phyloP scores from a whole-genome alignment of 768 basidiomycete species.

The Amyloporia xantha region DNA sequence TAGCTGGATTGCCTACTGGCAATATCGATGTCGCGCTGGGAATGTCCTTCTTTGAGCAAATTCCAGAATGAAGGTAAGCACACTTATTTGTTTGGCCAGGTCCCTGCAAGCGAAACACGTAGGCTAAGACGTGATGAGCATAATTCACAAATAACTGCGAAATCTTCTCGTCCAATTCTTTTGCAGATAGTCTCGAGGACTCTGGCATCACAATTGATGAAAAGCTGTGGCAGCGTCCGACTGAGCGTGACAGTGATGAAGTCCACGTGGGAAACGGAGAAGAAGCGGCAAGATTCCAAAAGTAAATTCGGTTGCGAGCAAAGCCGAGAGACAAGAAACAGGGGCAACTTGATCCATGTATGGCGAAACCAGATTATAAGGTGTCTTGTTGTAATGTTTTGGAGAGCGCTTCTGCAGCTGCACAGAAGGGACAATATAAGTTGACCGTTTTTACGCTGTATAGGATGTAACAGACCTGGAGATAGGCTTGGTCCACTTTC shows the following conservation, averaged over 20 bases:
- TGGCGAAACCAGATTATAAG: constrained; percentile 63
- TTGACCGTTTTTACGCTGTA: too few relatives aligned
- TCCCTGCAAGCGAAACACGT: constrained; percentile 55
- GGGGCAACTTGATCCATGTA: constrained; percentile 62
- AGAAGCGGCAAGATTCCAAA: constrained; percentile 60
- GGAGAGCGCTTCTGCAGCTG: constrained; percentile 56
- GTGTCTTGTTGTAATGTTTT: constrained; percentile 50
- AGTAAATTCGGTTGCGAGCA: constrained; percentile 53
- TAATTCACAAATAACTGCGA: constrained; percentile 51
- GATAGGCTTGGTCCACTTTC: constrained; percentile 56
- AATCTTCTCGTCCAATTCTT: constrained; percentile 38
- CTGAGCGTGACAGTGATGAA: constrained; percentile 61
- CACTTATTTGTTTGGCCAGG: constrained; percentile 50
- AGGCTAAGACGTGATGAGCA: constrained; percentile 54
- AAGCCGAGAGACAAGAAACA: constrained; percentile 55
- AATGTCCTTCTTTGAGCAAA: constrained; percentile 46
- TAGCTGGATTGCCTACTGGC: constrained; percentile 54
- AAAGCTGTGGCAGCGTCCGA: constrained; percentile 63
- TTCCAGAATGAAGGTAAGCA: constrained; percentile 56
- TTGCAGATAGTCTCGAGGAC: constrained; percentile 57
- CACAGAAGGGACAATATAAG: too few relatives aligned
- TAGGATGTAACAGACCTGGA: constrained; percentile 43
- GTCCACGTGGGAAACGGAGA: constrained; percentile 46
- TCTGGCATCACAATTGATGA: constrained; percentile 51
- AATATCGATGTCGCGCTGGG: constrained; percentile 28